Evolutionary conservation across 805 yeast species (phyloP).

Genomic region (Pichia scutulata): DNA sequence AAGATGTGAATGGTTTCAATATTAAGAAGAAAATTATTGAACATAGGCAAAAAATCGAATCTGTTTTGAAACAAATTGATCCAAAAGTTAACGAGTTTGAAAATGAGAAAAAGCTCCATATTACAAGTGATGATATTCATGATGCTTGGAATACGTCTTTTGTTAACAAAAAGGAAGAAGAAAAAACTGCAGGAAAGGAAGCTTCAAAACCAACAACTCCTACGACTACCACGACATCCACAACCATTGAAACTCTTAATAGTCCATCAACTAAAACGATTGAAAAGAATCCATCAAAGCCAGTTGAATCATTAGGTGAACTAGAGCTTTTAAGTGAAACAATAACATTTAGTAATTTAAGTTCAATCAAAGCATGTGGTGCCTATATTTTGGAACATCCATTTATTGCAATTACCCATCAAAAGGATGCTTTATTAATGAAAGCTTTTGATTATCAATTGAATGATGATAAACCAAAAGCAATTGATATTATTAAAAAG

Average conservation of each 20-base stretch:
- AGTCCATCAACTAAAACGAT: constrained; percentile 14
- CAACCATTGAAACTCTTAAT: constrained; percentile 2
- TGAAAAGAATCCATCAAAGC: constrained; percentile 25
- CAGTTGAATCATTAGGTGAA: constrained; percentile 36
- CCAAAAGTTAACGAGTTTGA: constrained; percentile 59
- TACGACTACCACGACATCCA: neutral
- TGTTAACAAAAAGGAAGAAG: constrained; percentile 43
- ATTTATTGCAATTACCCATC: constrained; percentile 67
- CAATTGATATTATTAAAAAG: constrained; percentile 69
- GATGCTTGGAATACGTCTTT: constrained; percentile 88
- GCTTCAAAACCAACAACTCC: neutral
- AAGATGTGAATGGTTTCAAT: constrained; percentile 34
- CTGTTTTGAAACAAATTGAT: constrained; percentile 54
- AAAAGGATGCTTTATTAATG: constrained; percentile 90
- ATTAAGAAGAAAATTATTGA: constrained; percentile 37
- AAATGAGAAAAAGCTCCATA: constrained; percentile 64
- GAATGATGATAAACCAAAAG: constrained; percentile 43
- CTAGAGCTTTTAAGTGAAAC: constrained; percentile 58
- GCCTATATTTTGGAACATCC: constrained; percentile 50
- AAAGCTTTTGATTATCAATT: constrained; percentile 81
- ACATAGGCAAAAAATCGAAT: constrained; percentile 66
- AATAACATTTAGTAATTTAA: constrained; percentile 51
- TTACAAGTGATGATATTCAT: constrained; percentile 84
- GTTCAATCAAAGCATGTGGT: constrained; percentile 40
- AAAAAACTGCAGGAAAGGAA: neutral